Evolutionary conservation across 139 green algal genomes (phyloP).

Genomic region (Tetraselmis striata): DNA sequence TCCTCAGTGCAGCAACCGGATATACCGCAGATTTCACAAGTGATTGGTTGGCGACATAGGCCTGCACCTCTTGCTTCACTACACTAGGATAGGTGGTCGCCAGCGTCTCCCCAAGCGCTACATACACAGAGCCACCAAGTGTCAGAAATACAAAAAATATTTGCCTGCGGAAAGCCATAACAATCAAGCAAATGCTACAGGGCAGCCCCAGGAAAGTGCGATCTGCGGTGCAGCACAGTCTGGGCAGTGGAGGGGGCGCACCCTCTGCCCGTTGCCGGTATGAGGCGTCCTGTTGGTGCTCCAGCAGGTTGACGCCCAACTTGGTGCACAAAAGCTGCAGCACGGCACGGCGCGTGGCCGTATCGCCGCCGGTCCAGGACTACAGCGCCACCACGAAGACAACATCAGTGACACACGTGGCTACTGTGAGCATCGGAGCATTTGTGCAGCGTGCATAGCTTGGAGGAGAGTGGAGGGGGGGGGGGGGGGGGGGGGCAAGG

Average conservation of each 20-base stretch:
- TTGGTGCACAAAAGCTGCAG: not conserved
- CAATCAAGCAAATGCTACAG: not conserved
- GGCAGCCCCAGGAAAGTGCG: not conserved
- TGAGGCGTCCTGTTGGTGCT: not conserved
- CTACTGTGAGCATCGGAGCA: too few species aligned
- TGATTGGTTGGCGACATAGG: too few species aligned
- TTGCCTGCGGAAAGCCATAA: not conserved
- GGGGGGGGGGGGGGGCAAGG: too few species aligned
- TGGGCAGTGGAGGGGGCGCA: too few species aligned
- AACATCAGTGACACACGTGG: not conserved
- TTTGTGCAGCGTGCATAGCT: too few species aligned
- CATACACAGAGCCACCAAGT: not conserved
- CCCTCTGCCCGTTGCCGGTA: not conserved
- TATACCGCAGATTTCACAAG: too few species aligned
- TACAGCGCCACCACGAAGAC: not conserved
- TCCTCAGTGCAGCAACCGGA: too few species aligned
- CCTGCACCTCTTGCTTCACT: too few species aligned
- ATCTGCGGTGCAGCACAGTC: too few species aligned
- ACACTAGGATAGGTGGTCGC: too few species aligned
- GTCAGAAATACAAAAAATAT: not conserved
- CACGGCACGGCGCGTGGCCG: not conserved
- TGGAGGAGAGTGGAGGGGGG: too few species aligned
- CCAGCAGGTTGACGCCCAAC: not conserved
- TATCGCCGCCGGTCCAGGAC: not conserved
- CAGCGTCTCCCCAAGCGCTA: not conserved